phyloP scores from a whole-genome alignment of 73 alveolate species.

The Paramecium pentaurelia region DNA sequence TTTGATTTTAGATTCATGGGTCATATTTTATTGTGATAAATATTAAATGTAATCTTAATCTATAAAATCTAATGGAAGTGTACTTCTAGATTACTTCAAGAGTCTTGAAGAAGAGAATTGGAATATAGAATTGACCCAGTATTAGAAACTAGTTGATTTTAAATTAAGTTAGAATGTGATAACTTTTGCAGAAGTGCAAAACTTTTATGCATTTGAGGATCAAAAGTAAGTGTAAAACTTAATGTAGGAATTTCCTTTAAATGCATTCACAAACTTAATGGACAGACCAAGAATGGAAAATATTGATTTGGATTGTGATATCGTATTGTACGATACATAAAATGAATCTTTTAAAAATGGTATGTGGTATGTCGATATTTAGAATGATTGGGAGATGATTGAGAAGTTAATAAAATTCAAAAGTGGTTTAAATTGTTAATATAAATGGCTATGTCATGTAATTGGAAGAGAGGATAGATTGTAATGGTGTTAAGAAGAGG shows the following conservation, averaged over 20 bases:
- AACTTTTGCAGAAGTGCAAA: neutral
- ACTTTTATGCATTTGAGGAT: neutral
- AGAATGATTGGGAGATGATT: neutral
- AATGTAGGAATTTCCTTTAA: neutral
- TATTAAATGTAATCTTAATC: neutral
- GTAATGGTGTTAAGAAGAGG: neutral
- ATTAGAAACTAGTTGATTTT: neutral
- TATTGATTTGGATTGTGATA: neutral
- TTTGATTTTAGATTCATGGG: neutral
- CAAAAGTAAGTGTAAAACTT: neutral
- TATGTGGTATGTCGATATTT: neutral
- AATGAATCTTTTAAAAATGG: neutral
- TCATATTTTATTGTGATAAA: neutral
- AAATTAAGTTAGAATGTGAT: neutral
- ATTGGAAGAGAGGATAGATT: neutral
- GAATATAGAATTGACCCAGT: neutral
- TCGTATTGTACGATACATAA: neutral
- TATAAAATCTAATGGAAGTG: neutral
- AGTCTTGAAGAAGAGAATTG: neutral
- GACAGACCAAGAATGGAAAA: constrained; percentile 46
- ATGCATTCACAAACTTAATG: neutral
- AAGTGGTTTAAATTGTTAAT: neutral
- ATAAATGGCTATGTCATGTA: neutral
- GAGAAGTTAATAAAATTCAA: neutral
- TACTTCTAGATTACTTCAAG: neutral